phyloP scores from a whole-genome alignment of 768 basidiomycete genomes.

The Galerina sulciceps region DNA sequence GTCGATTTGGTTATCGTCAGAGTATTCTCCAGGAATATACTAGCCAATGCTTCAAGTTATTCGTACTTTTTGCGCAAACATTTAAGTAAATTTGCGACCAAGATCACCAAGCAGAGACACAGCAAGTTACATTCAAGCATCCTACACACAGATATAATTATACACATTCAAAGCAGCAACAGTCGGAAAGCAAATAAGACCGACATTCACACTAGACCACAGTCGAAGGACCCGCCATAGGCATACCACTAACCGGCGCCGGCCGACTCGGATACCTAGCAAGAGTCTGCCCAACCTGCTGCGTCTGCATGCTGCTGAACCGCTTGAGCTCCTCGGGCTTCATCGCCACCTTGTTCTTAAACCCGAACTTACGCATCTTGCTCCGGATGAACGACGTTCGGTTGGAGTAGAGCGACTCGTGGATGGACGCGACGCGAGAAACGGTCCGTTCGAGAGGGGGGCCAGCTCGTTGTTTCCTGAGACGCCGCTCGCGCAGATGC shows the following conservation, averaged over 20 bases:
- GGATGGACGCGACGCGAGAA: constrained; percentile 89
- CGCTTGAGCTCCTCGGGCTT: constrained; percentile 83
- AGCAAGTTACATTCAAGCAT: too few relatives aligned
- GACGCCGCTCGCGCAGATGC: constrained; percentile 71
- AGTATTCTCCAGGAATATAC: too few relatives aligned
- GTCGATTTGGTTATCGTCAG: too few relatives aligned
- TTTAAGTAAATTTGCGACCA: too few relatives aligned
- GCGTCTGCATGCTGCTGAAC: constrained; percentile 86
- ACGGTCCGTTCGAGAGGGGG: constrained; percentile 84
- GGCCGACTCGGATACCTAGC: constrained; percentile 67
- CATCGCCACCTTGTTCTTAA: constrained; percentile 77
- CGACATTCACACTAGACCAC: not conserved
- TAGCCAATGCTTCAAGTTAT: too few relatives aligned
- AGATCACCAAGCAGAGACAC: too few relatives aligned
- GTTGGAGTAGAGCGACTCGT: constrained; percentile 94
- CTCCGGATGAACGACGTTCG: constrained; percentile 92
- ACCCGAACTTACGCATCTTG: constrained; percentile 85
- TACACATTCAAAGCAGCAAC: too few relatives aligned
- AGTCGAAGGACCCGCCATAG: not conserved
- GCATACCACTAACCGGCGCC: not conserved
- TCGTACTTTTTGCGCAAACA: too few relatives aligned
- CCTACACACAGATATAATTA: too few relatives aligned
- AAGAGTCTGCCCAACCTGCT: constrained; percentile 72
- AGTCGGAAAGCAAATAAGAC: not conserved
- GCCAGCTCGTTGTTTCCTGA: constrained; percentile 44